Percentiles rank a stretch among this genome's conserved stretches.
Conservation (phyloP, 192 early-diverging fungal genomes). For the Coemansia sp. region DNA sequence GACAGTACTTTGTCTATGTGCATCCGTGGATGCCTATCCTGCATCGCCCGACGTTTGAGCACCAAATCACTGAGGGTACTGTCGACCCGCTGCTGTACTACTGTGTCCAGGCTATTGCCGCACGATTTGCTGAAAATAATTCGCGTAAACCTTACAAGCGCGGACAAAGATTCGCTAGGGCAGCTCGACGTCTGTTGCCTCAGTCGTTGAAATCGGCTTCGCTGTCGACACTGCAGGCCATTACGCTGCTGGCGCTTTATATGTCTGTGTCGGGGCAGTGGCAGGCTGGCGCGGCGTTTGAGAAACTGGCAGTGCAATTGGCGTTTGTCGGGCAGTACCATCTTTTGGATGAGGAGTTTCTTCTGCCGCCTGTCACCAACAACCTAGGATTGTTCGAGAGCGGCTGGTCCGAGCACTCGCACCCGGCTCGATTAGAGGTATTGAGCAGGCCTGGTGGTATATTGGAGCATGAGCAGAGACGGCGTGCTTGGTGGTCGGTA, state of each 20-base stretch:
- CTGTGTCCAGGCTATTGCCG: conserved; percentile 43
- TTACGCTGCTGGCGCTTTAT: conserved; percentile 41
- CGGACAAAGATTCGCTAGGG: conserved; percentile 34
- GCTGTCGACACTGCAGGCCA: conserved; percentile 46
- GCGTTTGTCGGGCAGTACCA: conserved; percentile 55
- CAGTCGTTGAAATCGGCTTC: conserved; percentile 9
- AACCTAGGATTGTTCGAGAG: conserved; percentile 49
- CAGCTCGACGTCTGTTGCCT: conserved; percentile 32
- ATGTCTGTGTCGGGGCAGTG: conserved; percentile 51
- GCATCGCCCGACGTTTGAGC: conserved; percentile 52
- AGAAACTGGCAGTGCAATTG: conserved; percentile 52
- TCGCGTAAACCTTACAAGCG: conserved; percentile 26
- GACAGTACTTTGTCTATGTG: conserved; percentile 46
- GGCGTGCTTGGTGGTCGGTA: conserved; percentile 54
- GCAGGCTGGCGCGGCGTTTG: conserved; percentile 51
- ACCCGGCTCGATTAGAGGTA: conserved; percentile 43
- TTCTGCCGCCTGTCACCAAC: conserved; percentile 47
- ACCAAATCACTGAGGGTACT: conserved; percentile 28
- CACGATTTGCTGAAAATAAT: conserved; percentile 16
- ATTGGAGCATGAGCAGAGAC: conserved; percentile 47
- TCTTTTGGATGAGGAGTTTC: conserved; percentile 53
- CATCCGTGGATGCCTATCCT: conserved; percentile 56
- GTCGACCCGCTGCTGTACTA: conserved; percentile 47
- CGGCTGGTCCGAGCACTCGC: conserved; percentile 53
- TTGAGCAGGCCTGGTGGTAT: conserved; percentile 47